Evolutionary conservation across 1,284 basidiomycete genomes (phyloP).

Genomic region (Rhodotorula sp.): DNA sequence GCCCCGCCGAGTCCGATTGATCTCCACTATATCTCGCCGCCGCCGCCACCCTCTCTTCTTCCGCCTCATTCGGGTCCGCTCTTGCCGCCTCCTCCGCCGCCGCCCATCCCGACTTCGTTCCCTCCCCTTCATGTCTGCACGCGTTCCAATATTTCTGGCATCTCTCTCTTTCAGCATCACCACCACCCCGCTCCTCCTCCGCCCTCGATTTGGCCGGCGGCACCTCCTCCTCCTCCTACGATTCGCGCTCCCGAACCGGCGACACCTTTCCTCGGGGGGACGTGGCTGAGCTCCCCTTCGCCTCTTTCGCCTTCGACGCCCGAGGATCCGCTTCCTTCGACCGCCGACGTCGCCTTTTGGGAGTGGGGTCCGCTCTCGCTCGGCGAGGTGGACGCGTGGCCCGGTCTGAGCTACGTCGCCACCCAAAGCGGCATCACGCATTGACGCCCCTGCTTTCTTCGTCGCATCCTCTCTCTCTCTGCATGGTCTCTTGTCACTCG

Average conservation of each 20-base stretch:
- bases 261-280: too few relatives aligned
- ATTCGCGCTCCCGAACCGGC: not conserved
- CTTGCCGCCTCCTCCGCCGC: not conserved
- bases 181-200: not conserved
- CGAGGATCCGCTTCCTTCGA: not conserved
- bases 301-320: not conserved
- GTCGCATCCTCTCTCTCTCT: not conserved
- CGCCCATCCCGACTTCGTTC: not conserved
- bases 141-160: not conserved
- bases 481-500: not conserved
- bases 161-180: not conserved
- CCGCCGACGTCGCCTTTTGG: slow-evolving; percentile 1
- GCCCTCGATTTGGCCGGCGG: not conserved
- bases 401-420: slow-evolving; percentile 7
- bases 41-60: not conserved
- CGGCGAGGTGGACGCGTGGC: slow-evolving; percentile 2
- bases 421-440: not conserved
- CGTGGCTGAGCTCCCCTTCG: not conserved
- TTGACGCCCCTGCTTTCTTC: not conserved
- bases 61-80: not conserved
- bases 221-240: not conserved
- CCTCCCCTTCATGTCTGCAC: not conserved
- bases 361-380: slow-evolving; percentile 2
- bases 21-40: not conserved
- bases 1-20: not conserved